Conservation (phyloP, 2,329 filamentous ascomycete species). For the Xylariaceae sp. region DNA sequence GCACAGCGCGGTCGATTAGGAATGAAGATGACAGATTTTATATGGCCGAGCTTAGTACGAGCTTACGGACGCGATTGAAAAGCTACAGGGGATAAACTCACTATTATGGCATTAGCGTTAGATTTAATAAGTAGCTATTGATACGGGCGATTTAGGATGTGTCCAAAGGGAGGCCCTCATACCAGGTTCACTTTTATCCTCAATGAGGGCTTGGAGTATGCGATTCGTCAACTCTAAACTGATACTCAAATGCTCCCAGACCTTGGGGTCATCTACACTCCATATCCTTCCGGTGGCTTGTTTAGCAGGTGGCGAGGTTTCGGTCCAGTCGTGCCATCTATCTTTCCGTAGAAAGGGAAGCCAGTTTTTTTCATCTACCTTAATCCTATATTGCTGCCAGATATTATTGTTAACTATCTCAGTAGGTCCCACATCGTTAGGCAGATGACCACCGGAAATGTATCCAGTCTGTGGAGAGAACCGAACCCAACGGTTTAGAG, state of each 20-base stretch:
- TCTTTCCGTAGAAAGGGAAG: constrained; percentile 6
- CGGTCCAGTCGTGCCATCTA: constrained; percentile 16
- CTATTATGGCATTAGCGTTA: constrained; percentile 2
- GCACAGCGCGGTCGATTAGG: too few species aligned
- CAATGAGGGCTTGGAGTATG: constrained; percentile 12
- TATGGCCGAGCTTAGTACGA: too few species aligned
- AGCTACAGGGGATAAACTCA: neutral
- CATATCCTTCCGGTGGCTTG: neutral
- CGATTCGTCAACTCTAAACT: constrained; percentile 12
- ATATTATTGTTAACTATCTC: too few species aligned
- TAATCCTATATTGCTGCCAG: neutral
- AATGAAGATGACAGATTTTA: too few species aligned
- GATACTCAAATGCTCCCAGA: constrained; percentile 8
- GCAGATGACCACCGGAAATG: constrained; percentile 9
- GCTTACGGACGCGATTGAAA: neutral
- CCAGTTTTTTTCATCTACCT: constrained; percentile 17
- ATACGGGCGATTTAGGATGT: neutral
- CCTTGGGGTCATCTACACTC: constrained; percentile 10
- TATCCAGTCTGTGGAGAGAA: neutral
- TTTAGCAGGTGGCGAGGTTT: neutral
- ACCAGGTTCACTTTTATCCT: constrained; percentile 9
- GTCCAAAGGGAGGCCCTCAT: neutral
- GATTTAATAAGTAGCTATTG: neutral
- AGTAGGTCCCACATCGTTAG: neutral
- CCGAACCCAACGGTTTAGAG: constrained; percentile 10